Base-by-base conservation (phyloP, 352 stramenopile species). In the Nothophytophthora sp. region DNA sequence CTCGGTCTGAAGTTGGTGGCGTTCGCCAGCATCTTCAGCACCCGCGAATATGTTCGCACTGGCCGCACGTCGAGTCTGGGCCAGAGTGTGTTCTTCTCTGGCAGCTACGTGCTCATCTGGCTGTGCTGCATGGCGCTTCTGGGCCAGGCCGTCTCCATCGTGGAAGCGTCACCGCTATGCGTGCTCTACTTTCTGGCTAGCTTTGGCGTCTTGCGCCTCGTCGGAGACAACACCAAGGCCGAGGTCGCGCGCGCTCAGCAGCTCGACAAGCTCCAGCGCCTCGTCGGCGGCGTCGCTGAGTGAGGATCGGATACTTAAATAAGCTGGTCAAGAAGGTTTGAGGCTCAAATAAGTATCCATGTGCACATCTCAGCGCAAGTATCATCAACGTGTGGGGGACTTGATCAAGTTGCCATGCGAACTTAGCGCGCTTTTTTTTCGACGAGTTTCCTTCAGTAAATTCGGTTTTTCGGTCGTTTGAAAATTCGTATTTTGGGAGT, bases 171-270 rank as follows among this genome's bases (percentile, higher is more conserved):
- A 13, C 70, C 73, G 5, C 46, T 84, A 2, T 69, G 60, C 5
- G 13, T 78, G 22, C 41, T 72, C 1, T 84, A 87, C 58, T 78
- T 67, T 30, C 29, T 58, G 13, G 35, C 68, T 9, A 56, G 50
- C 45, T 60, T 72, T 13, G 15, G 39, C 1, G 50, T 55, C 8
- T 46, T 77, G 19, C 48, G 46, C 13, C 49, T 87, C 20, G 73
- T 87, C 6, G 70, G 67, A 32, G 63, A 61, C 60, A 87, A 81
- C 45, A 82, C 70, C 10, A 73, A 75, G 49, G 68, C 73, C 18
- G 73, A 84, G 51, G 44, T 73, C 24, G 73, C 63, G 28, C 67
- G 75, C 8, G 67, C 70, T 11, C 23, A 76, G 51, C 76, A 87
- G 32, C 68, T 86, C 11, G 47, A 80, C 40, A 82, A 84, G 53